Evolutionary conservation across 768 basidiomycete genomes (phyloP), one percentile per base, ranked within the genome.

Genomic region (Boletellus sp.): DNA sequence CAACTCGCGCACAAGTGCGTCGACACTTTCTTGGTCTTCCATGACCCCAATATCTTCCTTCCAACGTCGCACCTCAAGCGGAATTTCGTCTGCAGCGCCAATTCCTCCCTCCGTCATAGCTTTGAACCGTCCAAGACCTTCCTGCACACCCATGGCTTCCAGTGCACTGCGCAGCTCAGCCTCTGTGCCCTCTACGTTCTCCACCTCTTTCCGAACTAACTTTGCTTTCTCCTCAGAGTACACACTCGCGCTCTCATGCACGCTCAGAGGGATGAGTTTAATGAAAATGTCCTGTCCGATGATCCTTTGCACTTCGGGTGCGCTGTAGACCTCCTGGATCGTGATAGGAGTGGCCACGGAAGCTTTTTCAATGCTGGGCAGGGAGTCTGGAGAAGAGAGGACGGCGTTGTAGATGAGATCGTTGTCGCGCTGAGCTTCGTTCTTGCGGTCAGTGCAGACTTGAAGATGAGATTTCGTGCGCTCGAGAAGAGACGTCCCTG

Each of bases 141-240:
- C 79, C 54, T 86, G 86, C 28, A 98, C 78, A 1, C 89, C 90
- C 53, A 94, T 74, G 24, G 83, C 82, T 42, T 95, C 94, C 45
- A 98, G 66, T 20, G 84, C 83, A 41, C 88, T 88, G 55, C 81
- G 74, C 31, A 80, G 79, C 66, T 94, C 90, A 6, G 77, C 86
- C 62, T 96, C 93, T 0, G 87, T 85, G 20, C 80, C 73, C 54
- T 97, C 94, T 0, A 84, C 86, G 45, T 83, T 81, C 73, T 97
- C 95, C 8, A 87, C 89, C 66, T 98, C 94, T 6, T 76, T 81
- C 35, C 96, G 78, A 8, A 94, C 92, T 23, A 90, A 64, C 69
- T 99, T 98, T 19, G 95, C 96, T 72, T 98, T 98, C 72, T 99
- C 96, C 68, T 99, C 96, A 1, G 93, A 95, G 68, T 99, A 99